Base-by-base conservation (phyloP, 768 basidiomycete genomes). In the Aureoboletus auriporus region DNA sequence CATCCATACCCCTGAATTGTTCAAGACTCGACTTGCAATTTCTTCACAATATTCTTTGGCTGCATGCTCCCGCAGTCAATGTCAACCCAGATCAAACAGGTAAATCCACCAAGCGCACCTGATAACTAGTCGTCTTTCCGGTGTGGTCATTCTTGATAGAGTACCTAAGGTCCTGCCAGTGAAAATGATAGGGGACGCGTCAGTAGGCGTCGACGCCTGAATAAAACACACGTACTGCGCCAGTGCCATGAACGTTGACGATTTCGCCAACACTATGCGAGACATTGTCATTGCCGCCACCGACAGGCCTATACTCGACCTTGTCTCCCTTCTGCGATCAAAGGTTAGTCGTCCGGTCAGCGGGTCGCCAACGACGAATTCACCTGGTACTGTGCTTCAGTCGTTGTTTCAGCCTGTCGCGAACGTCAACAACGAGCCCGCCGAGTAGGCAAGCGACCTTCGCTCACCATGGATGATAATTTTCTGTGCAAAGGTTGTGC, bases 61-160 rank as follows among this genome's bases (percentile, higher is more conserved):
- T 73, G 37, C 1, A 42, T 4, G 10, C n/a, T 34, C 14, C 2
- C 14, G 1, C 23, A n/a, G 2, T 5, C 28, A 23, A 23, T 23
- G 10, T 44, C 20, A 38, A 28, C 5, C n/a, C 7, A 11, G 7
- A 4, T 17, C 11, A 20, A 5, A 7, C 20, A 6, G 29, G 1
- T 4, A 27, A 10, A 42, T 6, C 2, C 2, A 17, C 16, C 13
- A 11, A 3, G 39, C 58, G 44, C 31, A 69, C 74, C 61, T 64
- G 65, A 46, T 75, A 72, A 23, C 37, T 63, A 1, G 72, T 73
- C 8, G 41, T 58, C 60, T 75, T 76, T 6, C 68, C 65, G 5
- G 72, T 76, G n/a, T 72, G 71, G 42, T 69, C 64, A 39, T 75
- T 75, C 60, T 63, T 69, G 62, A 75, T 75, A 4, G 63, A 57